Evolutionary conservation across 2,329 filamentous ascomycete species (phyloP).

Genomic region (Rhinocladiella similis): DNA sequence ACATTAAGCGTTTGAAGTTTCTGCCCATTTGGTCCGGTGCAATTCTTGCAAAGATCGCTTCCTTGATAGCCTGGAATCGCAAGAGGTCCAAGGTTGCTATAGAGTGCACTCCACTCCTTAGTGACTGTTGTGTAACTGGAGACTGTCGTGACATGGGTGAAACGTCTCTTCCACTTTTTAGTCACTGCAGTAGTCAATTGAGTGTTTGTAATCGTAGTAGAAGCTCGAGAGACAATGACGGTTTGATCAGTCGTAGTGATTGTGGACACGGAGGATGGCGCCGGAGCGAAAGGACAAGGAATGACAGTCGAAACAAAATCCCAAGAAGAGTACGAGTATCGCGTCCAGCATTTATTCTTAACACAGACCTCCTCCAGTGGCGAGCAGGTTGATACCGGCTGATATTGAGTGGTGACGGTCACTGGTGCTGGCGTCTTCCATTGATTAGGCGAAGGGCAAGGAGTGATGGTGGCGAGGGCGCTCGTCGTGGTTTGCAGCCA

Average conservation of each 20-base stretch:
- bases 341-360: constrained; percentile 1
- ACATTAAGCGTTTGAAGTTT: constrained; percentile 2
- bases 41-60: constrained; percentile 5
- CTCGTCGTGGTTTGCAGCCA: background rate
- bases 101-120: constrained; percentile 10
- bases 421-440: background rate
- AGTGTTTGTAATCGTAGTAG: constrained; percentile 4
- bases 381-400: constrained; percentile 8
- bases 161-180: background rate
- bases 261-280: background rate
- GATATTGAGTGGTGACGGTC: background rate
- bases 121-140: constrained; percentile 1
- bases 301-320: constrained; percentile 9
- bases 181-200: background rate
- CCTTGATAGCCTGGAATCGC: constrained; percentile 5
- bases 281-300: background rate
- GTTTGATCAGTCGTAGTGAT: constrained; percentile 4
- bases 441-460: background rate
- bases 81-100: constrained; percentile 7
- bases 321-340: constrained; percentile 3
- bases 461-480: background rate
- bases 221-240: background rate
- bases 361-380: background rate
- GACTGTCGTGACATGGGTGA: background rate
- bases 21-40: background rate